These are phyloP conservation scores for Saccharomyces hybrid DNA, from an alignment of 1,139 yeast genomes.

Conservation along the genomic window DNA sequence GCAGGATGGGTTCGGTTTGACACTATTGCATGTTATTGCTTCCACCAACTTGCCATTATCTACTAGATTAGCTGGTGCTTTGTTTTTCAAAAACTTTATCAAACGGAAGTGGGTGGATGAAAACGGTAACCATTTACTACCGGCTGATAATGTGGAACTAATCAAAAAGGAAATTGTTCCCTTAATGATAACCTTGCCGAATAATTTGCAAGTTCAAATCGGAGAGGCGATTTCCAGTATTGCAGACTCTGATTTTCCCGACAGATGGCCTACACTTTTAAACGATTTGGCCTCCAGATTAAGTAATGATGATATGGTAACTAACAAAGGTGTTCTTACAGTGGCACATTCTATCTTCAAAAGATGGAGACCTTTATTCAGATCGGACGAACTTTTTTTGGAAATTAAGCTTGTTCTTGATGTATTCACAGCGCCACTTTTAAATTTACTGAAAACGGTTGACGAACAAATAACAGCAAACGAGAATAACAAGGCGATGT, in stretches of 20 bases:
- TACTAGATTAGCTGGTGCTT: slow-evolving; percentile 77
- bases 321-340: slow-evolving; percentile 76
- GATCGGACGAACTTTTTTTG: slow-evolving; percentile 80
- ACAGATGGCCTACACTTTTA: slow-evolving; percentile 72
- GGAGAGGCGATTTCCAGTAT: slow-evolving; percentile 90
- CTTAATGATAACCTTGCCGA: slow-evolving; percentile 75
- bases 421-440: slow-evolving; percentile 73
- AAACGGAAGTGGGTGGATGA: slow-evolving; percentile 85
- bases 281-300: slow-evolving; percentile 68
- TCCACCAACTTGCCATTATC: slow-evolving; percentile 45
- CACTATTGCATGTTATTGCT: slow-evolving; percentile 72
- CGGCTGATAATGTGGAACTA: slow-evolving; percentile 51
- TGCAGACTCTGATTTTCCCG: slow-evolving; percentile 95
- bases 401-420: slow-evolving; percentile 85
- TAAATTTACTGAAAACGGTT: slow-evolving; percentile 54
- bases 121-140: slow-evolving; percentile 67
- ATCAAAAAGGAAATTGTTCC: slow-evolving; percentile 73
- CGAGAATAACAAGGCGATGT: slow-evolving; percentile 38
- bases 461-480: slow-evolving; percentile 56
- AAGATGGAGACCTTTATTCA: slow-evolving; percentile 91
- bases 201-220: slow-evolving; percentile 70
- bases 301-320: slow-evolving; percentile 50
- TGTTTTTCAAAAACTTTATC: slow-evolving; percentile 83
- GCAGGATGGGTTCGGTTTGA: slow-evolving; percentile 65
- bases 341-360: slow-evolving; percentile 95